Evolutionary conservation across 2,329 filamentous ascomycete genomes (phyloP).

Genomic region (Phialocephala sp.): DNA sequence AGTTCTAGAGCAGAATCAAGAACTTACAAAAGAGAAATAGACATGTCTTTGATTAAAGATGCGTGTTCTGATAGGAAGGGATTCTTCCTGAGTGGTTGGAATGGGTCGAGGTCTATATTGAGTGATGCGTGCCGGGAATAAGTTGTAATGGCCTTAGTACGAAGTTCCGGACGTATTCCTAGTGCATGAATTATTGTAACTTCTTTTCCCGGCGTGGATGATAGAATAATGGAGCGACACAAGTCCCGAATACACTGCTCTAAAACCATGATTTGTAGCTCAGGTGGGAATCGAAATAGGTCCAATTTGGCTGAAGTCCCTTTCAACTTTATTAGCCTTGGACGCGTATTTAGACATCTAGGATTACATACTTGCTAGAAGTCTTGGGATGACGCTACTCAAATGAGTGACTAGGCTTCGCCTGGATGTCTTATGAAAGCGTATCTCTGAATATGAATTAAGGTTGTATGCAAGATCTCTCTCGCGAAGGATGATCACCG

Average conservation of each 20-base stretch:
- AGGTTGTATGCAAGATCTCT: neutral
- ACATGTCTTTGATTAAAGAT: neutral
- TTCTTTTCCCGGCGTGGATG: neutral
- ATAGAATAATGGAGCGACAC: neutral
- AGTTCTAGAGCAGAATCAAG: neutral
- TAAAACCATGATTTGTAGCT: neutral
- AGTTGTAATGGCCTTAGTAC: neutral
- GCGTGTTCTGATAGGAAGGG: neutral
- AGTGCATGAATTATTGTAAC: neutral
- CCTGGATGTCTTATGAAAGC: neutral
- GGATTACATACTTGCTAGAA: neutral
- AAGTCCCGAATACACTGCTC: neutral
- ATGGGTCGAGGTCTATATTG: neutral
- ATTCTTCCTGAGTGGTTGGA: neutral
- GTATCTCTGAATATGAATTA: neutral
- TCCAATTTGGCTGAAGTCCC: neutral
- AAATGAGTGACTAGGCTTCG: neutral
- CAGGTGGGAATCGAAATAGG: neutral
- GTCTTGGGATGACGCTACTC: neutral
- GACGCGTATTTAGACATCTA: too few relatives aligned
- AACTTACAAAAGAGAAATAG: slow-evolving; percentile 1
- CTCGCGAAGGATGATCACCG: too few relatives aligned
- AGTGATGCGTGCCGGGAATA: neutral
- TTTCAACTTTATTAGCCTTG: neutral
- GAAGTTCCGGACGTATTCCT: neutral